Base-by-base conservation (phyloP, 1,284 basidiomycete genomes). In the Stereum hirsutum region DNA sequence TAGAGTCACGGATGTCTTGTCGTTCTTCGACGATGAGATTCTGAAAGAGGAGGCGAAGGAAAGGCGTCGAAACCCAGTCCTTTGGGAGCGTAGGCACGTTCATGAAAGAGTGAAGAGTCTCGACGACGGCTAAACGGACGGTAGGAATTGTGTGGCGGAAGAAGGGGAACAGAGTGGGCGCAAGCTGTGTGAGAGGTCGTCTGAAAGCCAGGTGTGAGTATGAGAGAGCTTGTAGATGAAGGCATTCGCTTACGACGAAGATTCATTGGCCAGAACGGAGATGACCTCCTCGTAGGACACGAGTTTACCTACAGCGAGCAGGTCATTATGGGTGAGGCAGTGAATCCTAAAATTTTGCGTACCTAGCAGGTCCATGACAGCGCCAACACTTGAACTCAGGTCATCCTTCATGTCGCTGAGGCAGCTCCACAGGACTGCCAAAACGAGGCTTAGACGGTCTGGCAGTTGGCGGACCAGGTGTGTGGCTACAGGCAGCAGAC, bases 321-420 rank as follows among this genome's bases (percentile, higher is more conserved):
- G 19, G 30, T 50, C 21, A 46, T 43, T 10, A 57, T 31, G 17
- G 1, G 25, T 38, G 41, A 49, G 37, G 4, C 24, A 26, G 41
- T 32, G 28, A 8, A 38, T 28, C 21, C 24, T 40, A 39, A 38
- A 26, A 32, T 32, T 8, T n/a, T 14, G 52, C 68, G 46, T 52
- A 89, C 90, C 86, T 15, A 98, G 68, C 1, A 99, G 72, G 58
- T 98, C 93, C 96, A 99, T 99, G 23, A 99, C 92, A 15, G 89
- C 86, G 17, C 92, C 94, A 20, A 96, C 92, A 54, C 93, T 97
- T 48, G 93, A 98, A 47, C 93, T 93, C 2, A 99, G 67, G 57
- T 99, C 96, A 60, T 99, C 96, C 56, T 93, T 94, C 75, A 95
- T 92, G 50, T 92, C 87, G 33, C 79, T 78, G 17, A 99, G 68